These are phyloP conservation scores for Pisolithus marmoratus DNA, from an alignment of 768 basidiomycete genomes.

Conservation along the genomic window DNA sequence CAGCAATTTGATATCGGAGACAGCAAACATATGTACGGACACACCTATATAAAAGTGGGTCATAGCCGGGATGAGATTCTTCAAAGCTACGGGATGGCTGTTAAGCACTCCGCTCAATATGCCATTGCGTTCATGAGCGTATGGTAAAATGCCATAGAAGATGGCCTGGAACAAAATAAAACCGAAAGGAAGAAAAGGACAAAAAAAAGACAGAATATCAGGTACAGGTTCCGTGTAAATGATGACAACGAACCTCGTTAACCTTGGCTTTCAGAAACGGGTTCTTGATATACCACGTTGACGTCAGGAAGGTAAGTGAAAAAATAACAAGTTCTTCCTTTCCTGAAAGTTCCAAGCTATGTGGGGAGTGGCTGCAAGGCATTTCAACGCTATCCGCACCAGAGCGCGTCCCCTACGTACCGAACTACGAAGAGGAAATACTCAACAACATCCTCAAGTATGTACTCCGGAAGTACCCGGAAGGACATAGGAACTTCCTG, in stretches of 20 bases:
- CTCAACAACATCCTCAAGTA: slow-evolving; percentile 90
- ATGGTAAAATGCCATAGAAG: slow-evolving; percentile 66
- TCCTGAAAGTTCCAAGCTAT: slow-evolving; percentile 78
- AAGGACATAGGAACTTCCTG: slow-evolving; percentile 81
- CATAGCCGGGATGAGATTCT: slow-evolving; percentile 84
- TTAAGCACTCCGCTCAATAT: slow-evolving; percentile 82
- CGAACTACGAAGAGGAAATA: slow-evolving; percentile 80
- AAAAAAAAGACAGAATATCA: slow-evolving; percentile 1
- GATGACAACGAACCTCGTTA: slow-evolving; percentile 58
- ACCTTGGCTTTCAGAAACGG: slow-evolving; percentile 96
- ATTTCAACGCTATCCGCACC: neutral
- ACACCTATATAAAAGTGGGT: slow-evolving; percentile 93
- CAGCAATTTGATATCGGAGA: neutral
- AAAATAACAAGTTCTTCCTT: slow-evolving; percentile 86
- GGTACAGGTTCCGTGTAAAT: neutral
- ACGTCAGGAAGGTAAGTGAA: slow-evolving; percentile 83
- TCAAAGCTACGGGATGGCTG: slow-evolving; percentile 76
- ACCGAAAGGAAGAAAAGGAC: too few species aligned
- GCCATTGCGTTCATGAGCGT: slow-evolving; percentile 60
- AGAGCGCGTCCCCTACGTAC: slow-evolving; percentile 36
- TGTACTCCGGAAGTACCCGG: slow-evolving; percentile 86
- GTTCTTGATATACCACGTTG: slow-evolving; percentile 98
- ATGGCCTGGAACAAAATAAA: slow-evolving; percentile 43
- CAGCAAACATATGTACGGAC: slow-evolving; percentile 14
- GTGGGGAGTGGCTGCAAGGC: slow-evolving; percentile 52